These are phyloP conservation scores for Leccinum olivaceopallidum DNA, from an alignment of 768 basidiomycete genomes.

Conservation along the genomic window DNA sequence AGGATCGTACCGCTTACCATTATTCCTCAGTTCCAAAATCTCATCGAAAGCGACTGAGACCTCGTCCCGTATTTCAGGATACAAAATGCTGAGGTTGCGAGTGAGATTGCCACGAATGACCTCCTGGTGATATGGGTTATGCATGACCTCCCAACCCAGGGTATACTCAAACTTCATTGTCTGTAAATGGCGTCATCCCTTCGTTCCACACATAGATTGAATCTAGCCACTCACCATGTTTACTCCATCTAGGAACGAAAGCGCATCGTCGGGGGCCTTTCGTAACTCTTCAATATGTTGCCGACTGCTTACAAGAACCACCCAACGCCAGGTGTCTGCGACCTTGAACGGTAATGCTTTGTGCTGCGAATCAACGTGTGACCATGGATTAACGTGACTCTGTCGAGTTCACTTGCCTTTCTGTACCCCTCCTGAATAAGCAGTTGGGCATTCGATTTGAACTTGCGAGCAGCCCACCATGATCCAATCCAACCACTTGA, in stretches of 20 bases:
- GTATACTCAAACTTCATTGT: constrained; percentile 39
- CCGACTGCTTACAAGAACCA: neutral
- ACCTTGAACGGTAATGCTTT: neutral
- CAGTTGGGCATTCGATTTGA: constrained; percentile 18
- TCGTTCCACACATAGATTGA: neutral
- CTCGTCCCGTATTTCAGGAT: neutral
- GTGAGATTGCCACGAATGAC: constrained; percentile 35
- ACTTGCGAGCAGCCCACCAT: constrained; percentile 26
- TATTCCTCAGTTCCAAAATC: neutral
- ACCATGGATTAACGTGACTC: neutral
- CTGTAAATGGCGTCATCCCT: constrained; percentile 21
- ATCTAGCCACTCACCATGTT: constrained; percentile 29
- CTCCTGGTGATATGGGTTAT: constrained; percentile 33
- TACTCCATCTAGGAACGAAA: constrained; percentile 36
- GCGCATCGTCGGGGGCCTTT: constrained; percentile 39
- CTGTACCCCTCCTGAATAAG: constrained; percentile 35
- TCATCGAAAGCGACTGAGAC: neutral
- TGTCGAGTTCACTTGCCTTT: constrained; percentile 19
- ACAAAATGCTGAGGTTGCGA: constrained; percentile 31
- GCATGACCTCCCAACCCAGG: constrained; percentile 32
- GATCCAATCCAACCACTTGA: constrained; percentile 28
- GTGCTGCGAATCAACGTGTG: neutral
- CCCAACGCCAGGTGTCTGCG: neutral
- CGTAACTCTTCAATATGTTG: constrained; percentile 20
- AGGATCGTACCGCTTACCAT: neutral